These are phyloP conservation scores for Durio zibethinus DNA, from an alignment of 345 rosid species.

Conservation along the genomic window DNA sequence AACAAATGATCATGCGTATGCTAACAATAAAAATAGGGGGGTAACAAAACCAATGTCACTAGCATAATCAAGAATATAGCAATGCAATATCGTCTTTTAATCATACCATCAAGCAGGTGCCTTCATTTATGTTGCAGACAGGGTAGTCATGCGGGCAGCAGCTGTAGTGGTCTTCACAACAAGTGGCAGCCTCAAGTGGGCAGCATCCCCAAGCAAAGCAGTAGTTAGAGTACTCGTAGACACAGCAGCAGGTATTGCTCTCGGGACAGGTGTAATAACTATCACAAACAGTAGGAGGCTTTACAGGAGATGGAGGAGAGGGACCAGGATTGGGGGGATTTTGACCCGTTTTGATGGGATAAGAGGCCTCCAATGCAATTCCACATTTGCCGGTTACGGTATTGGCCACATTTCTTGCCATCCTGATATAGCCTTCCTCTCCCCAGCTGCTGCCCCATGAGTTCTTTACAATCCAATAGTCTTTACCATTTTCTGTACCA, in stretches of 20 bases:
- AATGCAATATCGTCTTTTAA: not conserved
- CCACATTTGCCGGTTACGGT: constrained; percentile 70
- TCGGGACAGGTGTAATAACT: constrained; percentile 59
- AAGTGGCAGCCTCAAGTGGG: constrained; percentile 79
- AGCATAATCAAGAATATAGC: not conserved
- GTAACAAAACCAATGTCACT: not conserved
- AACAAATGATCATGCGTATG: not conserved
- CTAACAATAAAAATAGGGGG: not conserved
- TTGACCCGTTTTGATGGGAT: constrained; percentile 71
- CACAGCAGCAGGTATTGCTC: constrained; percentile 86
- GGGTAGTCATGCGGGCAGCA: constrained; percentile 94
- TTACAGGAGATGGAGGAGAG: constrained; percentile 81
- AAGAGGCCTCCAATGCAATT: constrained; percentile 79
- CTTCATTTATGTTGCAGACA: constrained; percentile 53
- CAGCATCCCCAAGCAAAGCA: constrained; percentile 98
- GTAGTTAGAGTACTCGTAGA: constrained; percentile 47
- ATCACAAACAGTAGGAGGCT: constrained; percentile 74
- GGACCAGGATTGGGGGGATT: constrained; percentile 98
- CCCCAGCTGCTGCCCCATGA: constrained; percentile 92
- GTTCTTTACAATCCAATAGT: constrained; percentile 80
- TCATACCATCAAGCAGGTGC: constrained; percentile 70
- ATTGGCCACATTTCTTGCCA: constrained; percentile 53
- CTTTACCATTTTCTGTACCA: constrained; percentile 70
- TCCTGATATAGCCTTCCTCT: constrained; percentile 68
- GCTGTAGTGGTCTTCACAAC: constrained; percentile 75